These are phyloP conservation scores for Dictyostelium brefeldianum DNA, from an alignment of 78 protist species.

Conservation along the genomic window DNA sequence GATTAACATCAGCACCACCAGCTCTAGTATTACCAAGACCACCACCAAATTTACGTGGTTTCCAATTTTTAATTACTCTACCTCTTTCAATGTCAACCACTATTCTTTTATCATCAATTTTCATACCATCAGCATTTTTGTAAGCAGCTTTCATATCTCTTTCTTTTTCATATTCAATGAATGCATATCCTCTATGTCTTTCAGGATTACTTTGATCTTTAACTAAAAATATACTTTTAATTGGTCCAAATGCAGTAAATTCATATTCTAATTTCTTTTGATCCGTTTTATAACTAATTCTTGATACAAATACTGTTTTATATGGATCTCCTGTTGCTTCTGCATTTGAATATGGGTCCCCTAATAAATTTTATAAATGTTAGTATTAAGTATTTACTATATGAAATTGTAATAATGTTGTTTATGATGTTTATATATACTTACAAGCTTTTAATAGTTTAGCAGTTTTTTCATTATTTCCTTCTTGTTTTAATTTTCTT, in stretches of 20 bases:
- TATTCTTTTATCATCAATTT: constrained; percentile 87
- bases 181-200: constrained; percentile 94
- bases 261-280: constrained; percentile 86
- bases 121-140: constrained; percentile 88
- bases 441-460: constrained; percentile 17
- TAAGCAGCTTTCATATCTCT: constrained; percentile 91
- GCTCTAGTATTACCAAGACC: constrained; percentile 87
- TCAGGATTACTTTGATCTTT: constrained; percentile 48
- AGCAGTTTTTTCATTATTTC: constrained; percentile 23
- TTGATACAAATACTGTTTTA: constrained; percentile 81
- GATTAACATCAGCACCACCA: constrained; percentile 84
- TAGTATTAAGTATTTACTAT: background rate
- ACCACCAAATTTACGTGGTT: constrained; percentile 92
- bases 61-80: constrained; percentile 92
- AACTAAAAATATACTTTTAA: constrained; percentile 80
- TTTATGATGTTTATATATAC: background rate
- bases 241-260: constrained; percentile 88
- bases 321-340: constrained; percentile 86
- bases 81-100: constrained; percentile 96
- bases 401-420: no score
- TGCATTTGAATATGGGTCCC: constrained; percentile 81
- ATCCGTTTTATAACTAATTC: constrained; percentile 82
- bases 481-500: background rate
- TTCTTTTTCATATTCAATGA: constrained; percentile 93
- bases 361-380: constrained; percentile 1